Percentiles rank a stretch among this genome's conserved stretches.
These are phyloP conservation scores for Stachybotrys chlorohalonatus DNA, from an alignment of 2,329 filamentous ascomycete species.

Conservation along the genomic window DNA sequence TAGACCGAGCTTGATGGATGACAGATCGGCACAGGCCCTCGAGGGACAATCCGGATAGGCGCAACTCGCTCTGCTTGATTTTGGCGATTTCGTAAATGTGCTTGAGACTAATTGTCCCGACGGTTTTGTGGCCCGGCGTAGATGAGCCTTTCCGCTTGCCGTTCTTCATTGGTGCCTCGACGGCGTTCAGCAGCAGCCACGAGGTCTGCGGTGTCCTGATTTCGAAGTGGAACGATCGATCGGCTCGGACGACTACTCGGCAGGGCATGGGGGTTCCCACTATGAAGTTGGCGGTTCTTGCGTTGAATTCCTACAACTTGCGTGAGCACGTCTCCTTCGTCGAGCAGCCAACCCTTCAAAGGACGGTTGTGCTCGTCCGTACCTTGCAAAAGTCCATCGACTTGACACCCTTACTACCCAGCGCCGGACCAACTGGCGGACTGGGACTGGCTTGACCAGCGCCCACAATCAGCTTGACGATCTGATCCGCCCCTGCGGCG, in stretches of 20 bases:
- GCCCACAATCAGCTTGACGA: constrained; percentile 96
- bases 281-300: constrained; percentile 75
- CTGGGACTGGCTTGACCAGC: constrained; percentile 91
- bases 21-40: constrained; percentile 65
- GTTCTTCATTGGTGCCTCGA: constrained; percentile 65
- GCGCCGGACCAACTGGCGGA: constrained; percentile 89
- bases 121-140: constrained; percentile 64
- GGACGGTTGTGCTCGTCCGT: constrained; percentile 6
- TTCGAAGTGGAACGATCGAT: constrained; percentile 89
- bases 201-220: constrained; percentile 91
- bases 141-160: constrained; percentile 70
- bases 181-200: constrained; percentile 77
- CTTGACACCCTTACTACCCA: constrained; percentile 97
- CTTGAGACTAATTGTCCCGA: constrained; percentile 86
- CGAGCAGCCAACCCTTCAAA: neutral
- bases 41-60: constrained; percentile 62
- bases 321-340: constrained; percentile 7
- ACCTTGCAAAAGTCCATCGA: constrained; percentile 99
- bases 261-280: constrained; percentile 82
- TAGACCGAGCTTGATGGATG: constrained; percentile 66
- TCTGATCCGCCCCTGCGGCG: constrained; percentile 47
- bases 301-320: constrained; percentile 78
- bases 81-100: constrained; percentile 96
- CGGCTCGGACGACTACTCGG: constrained; percentile 82
- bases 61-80: constrained; percentile 77